Conservation (phyloP, 1,284 basidiomycete genomes). For the Flammula alnicola region DNA sequence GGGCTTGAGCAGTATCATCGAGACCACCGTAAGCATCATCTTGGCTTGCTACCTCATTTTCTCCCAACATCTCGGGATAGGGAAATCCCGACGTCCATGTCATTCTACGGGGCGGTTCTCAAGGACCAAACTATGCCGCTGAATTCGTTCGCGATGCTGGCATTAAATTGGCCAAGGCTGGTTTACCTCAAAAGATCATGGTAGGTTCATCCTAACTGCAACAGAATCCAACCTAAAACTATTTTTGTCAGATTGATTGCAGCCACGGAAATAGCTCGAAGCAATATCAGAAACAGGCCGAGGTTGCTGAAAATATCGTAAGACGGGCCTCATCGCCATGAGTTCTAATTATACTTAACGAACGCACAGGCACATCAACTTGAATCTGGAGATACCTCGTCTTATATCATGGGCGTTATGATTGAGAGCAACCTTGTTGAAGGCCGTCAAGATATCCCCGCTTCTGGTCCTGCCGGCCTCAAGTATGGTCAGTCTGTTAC, state of each 20-base stretch:
- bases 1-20: constrained; percentile 89
- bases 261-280: constrained; percentile 94
- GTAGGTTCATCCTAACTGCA: constrained; percentile 45
- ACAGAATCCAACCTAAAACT: background rate
- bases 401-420: constrained; percentile 95
- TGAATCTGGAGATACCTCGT: constrained; percentile 69
- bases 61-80: constrained; percentile 36
- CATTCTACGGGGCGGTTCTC: constrained; percentile 86
- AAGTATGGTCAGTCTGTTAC: constrained; percentile 91
- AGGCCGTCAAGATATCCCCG: constrained; percentile 86
- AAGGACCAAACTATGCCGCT: constrained; percentile 85
- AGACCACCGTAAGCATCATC: constrained; percentile 68
- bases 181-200: constrained; percentile 84
- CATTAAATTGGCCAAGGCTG: constrained; percentile 80
- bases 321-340: constrained; percentile 36
- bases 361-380: constrained; percentile 69
- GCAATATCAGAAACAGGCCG: constrained; percentile 83
- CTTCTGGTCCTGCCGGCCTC: constrained; percentile 75
- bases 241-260: constrained; percentile 80
- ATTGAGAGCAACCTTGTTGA: constrained; percentile 94
- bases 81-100: constrained; percentile 91
- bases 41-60: constrained; percentile 3
- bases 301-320: constrained; percentile 86
- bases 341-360: constrained; percentile 1
- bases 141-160: constrained; percentile 81